Percentiles rank a stretch among this genome's conserved stretches.
These are phyloP conservation scores for Volvox carteri DNA, from an alignment of 163 green algal genomes.

Conservation along the genomic window DNA sequence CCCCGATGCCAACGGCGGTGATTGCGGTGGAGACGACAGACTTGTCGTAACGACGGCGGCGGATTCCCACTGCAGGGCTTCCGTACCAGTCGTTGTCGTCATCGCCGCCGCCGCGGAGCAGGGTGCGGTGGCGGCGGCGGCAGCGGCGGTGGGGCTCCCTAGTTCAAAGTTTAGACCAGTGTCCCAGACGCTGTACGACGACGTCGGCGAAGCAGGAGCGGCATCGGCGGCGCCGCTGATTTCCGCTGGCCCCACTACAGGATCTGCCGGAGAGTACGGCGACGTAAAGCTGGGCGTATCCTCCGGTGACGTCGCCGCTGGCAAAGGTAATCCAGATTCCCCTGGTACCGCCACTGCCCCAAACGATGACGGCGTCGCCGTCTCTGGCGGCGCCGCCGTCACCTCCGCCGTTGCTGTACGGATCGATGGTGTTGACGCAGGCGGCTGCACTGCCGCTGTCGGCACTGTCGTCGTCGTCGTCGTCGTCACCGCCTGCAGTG, in stretches of 20 bases:
- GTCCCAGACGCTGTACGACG: neutral
- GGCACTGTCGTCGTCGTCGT: neutral
- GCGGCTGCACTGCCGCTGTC: neutral
- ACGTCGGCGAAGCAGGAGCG: neutral
- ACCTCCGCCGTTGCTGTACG: neutral
- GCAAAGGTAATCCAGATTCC: too few relatives aligned
- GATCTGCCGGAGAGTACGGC: neutral
- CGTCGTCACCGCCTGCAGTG: neutral
- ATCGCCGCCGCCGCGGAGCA: too few relatives aligned
- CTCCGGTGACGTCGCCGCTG: neutral
- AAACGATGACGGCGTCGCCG: too few relatives aligned
- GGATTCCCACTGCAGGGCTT: too few relatives aligned
- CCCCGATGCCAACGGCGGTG: neutral
- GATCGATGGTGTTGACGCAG: neutral
- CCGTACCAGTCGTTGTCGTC: neutral
- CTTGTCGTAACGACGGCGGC: neutral
- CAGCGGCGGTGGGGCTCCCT: neutral
- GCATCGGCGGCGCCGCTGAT: neutral
- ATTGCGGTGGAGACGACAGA: too few relatives aligned
- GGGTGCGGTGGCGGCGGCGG: too few relatives aligned
- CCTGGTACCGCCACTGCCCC: too few relatives aligned
- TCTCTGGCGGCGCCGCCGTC: too few relatives aligned
- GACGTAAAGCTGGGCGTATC: neutral
- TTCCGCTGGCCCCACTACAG: neutral
- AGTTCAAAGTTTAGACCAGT: neutral